A percentile compares a stretch with the other conserved stretches of the same genome.
phyloP scores from a whole-genome alignment of 345 rosid genomes.

The Hibiscus tridactylites region DNA sequence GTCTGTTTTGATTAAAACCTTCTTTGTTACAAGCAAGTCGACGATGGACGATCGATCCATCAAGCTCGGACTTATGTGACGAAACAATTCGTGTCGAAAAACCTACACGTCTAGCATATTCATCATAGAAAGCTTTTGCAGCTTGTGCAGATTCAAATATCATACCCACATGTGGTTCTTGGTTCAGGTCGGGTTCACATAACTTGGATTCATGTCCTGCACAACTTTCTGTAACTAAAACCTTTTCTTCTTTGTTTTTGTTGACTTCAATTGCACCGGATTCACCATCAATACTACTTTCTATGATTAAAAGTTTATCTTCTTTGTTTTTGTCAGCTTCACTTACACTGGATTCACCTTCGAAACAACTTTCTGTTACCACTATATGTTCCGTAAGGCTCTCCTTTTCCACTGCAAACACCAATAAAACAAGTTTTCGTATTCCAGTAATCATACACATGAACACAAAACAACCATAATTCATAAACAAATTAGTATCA shows the following conservation, averaged over 20 bases:
- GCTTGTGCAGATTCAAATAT: conserved; percentile 43
- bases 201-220: conserved; percentile 11
- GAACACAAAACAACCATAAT: neutral
- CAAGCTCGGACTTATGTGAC: conserved; percentile 35
- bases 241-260: neutral
- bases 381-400: neutral
- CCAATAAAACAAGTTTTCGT: neutral
- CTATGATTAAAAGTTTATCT: neutral
- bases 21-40: conserved; percentile 47
- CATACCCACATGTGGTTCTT: conserved; percentile 41
- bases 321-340: neutral
- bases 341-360: neutral
- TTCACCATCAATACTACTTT: neutral
- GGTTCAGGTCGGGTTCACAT: neutral
- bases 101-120: conserved; percentile 33
- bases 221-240: conserved; percentile 1
- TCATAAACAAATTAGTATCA: neutral
- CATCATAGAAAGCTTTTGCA: conserved; percentile 40
- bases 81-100: conserved; percentile 39
- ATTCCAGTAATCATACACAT: neutral
- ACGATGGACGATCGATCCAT: conserved; percentile 37
- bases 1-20: conserved; percentile 36
- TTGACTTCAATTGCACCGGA: neutral
- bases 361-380: neutral
- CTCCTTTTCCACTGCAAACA: conserved; percentile 2